Evolutionary conservation across 2,329 filamentous ascomycete genomes (phyloP).

Genomic region (Beauveria scarabaeidicola): DNA sequence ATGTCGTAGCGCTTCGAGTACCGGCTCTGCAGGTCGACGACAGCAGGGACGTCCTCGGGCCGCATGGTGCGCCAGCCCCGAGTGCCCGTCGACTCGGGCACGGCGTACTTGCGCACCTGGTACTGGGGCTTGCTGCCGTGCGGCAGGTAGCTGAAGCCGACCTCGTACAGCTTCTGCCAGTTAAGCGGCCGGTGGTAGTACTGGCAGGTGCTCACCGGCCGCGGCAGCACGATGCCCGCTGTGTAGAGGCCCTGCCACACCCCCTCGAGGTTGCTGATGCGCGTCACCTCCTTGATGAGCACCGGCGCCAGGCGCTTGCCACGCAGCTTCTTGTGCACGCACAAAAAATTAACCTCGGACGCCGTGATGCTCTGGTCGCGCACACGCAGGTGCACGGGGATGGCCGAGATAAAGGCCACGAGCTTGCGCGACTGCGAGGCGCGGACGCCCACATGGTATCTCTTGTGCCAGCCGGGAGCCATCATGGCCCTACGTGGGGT

Average conservation of each 20-base stretch:
- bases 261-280: constrained; percentile 75
- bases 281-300: constrained; percentile 95
- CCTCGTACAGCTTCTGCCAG: constrained; percentile 93
- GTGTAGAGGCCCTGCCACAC: constrained; percentile 97
- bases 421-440: constrained; percentile 75
- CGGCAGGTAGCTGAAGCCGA: constrained; percentile 87
- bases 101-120: constrained; percentile 77
- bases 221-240: constrained; percentile 82
- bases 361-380: constrained; percentile 66
- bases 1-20: constrained; percentile 78
- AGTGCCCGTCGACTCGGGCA: constrained; percentile 66
- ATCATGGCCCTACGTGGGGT: constrained; percentile 67
- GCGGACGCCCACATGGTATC: constrained; percentile 93
- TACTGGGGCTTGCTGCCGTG: constrained; percentile 72
- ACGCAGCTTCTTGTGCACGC: constrained; percentile 95
- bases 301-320: constrained; percentile 87
- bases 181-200: constrained; percentile 93
- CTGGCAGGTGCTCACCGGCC: constrained; percentile 82
- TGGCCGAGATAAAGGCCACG: constrained; percentile 91
- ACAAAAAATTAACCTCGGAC: constrained; percentile 96
- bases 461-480: constrained; percentile 84
- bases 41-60: constrained; percentile 65
- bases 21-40: constrained; percentile 63
- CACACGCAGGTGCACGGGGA: constrained; percentile 76
- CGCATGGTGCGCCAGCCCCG: constrained; percentile 75